Percentiles rank a stretch among this genome's conserved stretches.
These are phyloP conservation scores for Litchi chinensis DNA, from an alignment of 345 rosid species.

Conservation along the genomic window DNA sequence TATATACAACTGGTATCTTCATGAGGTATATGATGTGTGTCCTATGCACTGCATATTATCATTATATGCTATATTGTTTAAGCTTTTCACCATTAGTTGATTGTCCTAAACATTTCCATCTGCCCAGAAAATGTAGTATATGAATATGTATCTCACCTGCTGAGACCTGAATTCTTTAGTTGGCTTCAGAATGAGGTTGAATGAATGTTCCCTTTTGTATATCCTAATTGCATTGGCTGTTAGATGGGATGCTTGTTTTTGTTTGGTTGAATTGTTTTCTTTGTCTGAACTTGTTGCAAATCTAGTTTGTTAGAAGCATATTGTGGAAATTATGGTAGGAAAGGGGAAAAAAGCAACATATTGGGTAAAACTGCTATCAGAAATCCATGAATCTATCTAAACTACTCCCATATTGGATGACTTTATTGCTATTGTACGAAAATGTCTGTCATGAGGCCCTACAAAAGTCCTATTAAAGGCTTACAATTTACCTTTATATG, in stretches of 20 bases:
- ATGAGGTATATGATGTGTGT: slow-evolving; percentile 63
- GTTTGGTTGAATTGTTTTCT: not conserved
- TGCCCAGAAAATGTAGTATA: not conserved
- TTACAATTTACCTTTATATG: not conserved
- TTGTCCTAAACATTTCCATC: not conserved
- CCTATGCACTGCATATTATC: not conserved
- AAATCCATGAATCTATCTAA: not conserved
- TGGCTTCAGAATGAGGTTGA: not conserved
- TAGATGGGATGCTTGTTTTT: not conserved
- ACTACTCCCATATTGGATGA: not conserved
- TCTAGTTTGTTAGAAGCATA: not conserved
- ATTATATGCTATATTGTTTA: not conserved
- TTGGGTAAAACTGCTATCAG: not conserved
- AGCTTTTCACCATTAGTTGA: not conserved
- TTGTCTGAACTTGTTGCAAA: not conserved
- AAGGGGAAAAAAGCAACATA: not conserved
- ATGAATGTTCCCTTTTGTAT: not conserved
- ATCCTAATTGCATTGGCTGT: not conserved
- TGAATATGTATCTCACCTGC: slow-evolving; percentile 1
- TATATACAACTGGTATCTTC: slow-evolving; percentile 82
- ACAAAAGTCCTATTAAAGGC: not conserved
- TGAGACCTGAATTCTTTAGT: not conserved
- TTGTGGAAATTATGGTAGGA: not conserved
- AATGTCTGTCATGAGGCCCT: not conserved
- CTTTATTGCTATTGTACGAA: not conserved